A percentile compares a stretch with the other conserved stretches of the same genome.
Evolutionary conservation across 257 asterid species (phyloP).

Genomic region (Knoxia roxburghii): DNA sequence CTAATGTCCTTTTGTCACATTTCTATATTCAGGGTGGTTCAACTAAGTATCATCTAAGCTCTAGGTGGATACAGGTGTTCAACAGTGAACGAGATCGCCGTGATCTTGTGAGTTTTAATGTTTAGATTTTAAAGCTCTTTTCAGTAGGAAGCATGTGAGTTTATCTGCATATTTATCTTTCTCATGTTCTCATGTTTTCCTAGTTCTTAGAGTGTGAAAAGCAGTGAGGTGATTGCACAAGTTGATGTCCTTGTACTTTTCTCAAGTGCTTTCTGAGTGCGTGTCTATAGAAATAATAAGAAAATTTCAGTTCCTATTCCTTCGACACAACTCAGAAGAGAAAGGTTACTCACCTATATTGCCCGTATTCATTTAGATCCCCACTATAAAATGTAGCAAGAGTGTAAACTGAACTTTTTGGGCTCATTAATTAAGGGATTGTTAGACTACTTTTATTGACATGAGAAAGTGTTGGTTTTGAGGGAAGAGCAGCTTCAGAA

Average conservation of each 20-base stretch:
- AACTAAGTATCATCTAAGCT: slow-evolving; percentile 82
- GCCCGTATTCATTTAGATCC: not conserved
- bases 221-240: no score
- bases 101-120: slow-evolving; percentile 72
- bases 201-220: not conserved
- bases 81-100: slow-evolving; percentile 98
- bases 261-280: not conserved
- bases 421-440: not conserved
- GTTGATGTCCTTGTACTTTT: not conserved
- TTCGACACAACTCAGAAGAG: not conserved
- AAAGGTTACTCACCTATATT: not conserved
- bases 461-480: not conserved
- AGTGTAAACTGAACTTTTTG: not conserved
- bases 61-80: slow-evolving; percentile 93
- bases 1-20: not conserved
- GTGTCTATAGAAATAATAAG: not conserved
- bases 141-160: not conserved
- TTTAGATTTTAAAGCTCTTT: not conserved
- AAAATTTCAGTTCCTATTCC: not conserved
- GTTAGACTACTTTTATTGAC: not conserved
- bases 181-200: not conserved
- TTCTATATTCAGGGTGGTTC: slow-evolving; percentile 73
- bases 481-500: not conserved
- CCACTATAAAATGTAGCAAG: not conserved
- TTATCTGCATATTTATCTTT: not conserved